Percentiles rank a stretch among this genome's conserved stretches.
These are phyloP conservation scores for Thalassiosira sp. DNA, from an alignment of 352 stramenopile genomes.

Conservation along the genomic window DNA sequence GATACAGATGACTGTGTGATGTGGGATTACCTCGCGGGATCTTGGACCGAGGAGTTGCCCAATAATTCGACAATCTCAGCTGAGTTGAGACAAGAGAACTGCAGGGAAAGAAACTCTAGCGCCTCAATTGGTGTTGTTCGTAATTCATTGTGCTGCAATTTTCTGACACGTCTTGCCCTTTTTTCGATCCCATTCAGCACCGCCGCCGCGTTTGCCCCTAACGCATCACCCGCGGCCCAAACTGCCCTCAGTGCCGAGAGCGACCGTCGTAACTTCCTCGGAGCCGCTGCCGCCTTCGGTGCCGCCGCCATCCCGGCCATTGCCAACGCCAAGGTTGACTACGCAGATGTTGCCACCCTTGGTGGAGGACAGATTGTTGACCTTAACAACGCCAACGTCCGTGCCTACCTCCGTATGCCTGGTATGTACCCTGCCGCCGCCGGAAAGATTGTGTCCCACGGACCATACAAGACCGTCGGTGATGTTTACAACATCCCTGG, in stretches of 20 bases:
- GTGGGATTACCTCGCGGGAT: too few relatives aligned
- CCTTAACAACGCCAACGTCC: constrained; percentile 89
- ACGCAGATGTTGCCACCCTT: constrained; percentile 78
- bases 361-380: constrained; percentile 81
- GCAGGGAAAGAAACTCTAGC: too few relatives aligned
- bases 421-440: constrained; percentile 87
- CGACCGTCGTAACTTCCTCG: constrained; percentile 76
- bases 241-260: constrained; percentile 60
- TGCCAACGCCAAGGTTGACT: constrained; percentile 79
- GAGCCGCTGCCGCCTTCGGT: constrained; percentile 62
- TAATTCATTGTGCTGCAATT: too few relatives aligned
- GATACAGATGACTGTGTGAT: too few relatives aligned
- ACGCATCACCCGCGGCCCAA: constrained; percentile 47
- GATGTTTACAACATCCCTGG: constrained; percentile 88
- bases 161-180: constrained; percentile 12
- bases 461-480: constrained; percentile 85
- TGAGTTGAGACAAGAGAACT: neutral
- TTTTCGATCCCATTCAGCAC: constrained; percentile 44
- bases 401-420: constrained; percentile 86
- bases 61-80: neutral
- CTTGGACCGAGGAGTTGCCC: too few relatives aligned
- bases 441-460: constrained; percentile 87
- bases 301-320: constrained; percentile 52
- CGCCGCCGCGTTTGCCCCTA: constrained; percentile 72
- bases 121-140: neutral